Base-by-base conservation (phyloP, 2,329 filamentous ascomycete species). In the Celoporthe dispersa region DNA sequence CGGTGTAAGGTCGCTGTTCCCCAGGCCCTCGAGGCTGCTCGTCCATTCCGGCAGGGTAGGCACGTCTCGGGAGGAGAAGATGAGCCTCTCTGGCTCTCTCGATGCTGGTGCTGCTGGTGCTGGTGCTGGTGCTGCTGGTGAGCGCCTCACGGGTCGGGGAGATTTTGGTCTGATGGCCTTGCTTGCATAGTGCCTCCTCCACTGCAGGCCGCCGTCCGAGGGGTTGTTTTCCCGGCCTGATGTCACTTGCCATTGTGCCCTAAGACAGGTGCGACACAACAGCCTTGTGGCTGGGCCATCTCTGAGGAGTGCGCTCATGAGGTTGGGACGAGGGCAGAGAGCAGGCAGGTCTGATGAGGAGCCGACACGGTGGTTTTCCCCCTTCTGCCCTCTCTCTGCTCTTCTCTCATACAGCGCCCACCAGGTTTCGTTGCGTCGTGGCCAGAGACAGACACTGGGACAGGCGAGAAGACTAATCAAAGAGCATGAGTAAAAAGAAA, bases 21-120 rank as follows among this genome's bases (percentile, higher is more conserved):
- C 67, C 1, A 74, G 69, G 0, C 44, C 59, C 33, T 67, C 31
- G 9, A 71, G 68, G 14, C 69, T 64, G 2, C 39, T 12, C 6
- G 67, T 64, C 77, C 77, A 81, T 69, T 77, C 77, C 22, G 72
- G 61, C 1, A 74, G 68, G 0, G 72, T 70, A 1, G 79, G 79
- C 6, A 79, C 69, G n/a, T 80, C 76, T 51, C 62, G 64, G 12
- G 61, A 25, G 0, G 73, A 72, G 74, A 81, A 79, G 33, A 73
- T 57, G 25, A 71, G 63, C 57, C 65, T 63, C 2, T 44, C 61
- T 19, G 68, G 55, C 16, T 53, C 53, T 28, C 28, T 37, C 9
- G 28, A 7, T 9, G 39, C 9, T 22, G 14, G 12, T 41, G 6
- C 19, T 5, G 39, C 25, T 22, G 8, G 19, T 35, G 8, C 19